Percentiles rank a stretch among this genome's conserved stretches.
These are phyloP conservation scores for Suillus alpinus DNA, from an alignment of 768 basidiomycete species.

Conservation along the genomic window DNA sequence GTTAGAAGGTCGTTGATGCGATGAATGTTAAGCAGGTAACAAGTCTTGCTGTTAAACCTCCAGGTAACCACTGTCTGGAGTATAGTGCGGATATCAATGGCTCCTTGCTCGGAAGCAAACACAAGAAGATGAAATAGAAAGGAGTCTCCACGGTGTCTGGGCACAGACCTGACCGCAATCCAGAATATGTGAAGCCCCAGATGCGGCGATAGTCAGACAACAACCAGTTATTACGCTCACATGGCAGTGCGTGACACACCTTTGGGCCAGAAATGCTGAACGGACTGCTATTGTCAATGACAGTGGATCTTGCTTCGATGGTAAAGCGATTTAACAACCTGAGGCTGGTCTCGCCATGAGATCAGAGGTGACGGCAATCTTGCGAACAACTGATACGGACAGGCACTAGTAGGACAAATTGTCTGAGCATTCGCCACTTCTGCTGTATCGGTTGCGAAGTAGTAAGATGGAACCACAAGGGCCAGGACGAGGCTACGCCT, in stretches of 20 bases:
- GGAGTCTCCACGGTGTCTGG: neutral
- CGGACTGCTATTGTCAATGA: neutral
- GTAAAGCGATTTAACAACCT: too few species aligned
- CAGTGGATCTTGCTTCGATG: neutral
- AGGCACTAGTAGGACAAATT: neutral
- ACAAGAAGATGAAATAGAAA: neutral
- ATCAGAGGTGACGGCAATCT: too few species aligned
- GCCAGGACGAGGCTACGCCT: too few species aligned
- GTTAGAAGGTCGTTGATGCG: neutral
- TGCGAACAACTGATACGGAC: neutral
- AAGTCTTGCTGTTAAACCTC: neutral
- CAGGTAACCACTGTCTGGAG: neutral
- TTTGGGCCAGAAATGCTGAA: neutral
- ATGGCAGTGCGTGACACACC: too few species aligned
- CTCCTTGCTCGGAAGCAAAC: neutral
- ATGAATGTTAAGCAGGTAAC: neutral
- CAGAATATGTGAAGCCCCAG: neutral
- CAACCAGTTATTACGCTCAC: too few species aligned
- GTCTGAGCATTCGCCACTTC: neutral
- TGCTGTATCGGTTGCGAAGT: neutral
- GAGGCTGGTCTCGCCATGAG: too few species aligned
- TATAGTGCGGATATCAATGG: neutral
- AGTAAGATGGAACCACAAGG: too few species aligned
- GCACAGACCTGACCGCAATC: neutral
- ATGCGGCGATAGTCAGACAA: neutral